Base-by-base conservation (phyloP, 345 rosid species). In the Camelina neglecta region DNA sequence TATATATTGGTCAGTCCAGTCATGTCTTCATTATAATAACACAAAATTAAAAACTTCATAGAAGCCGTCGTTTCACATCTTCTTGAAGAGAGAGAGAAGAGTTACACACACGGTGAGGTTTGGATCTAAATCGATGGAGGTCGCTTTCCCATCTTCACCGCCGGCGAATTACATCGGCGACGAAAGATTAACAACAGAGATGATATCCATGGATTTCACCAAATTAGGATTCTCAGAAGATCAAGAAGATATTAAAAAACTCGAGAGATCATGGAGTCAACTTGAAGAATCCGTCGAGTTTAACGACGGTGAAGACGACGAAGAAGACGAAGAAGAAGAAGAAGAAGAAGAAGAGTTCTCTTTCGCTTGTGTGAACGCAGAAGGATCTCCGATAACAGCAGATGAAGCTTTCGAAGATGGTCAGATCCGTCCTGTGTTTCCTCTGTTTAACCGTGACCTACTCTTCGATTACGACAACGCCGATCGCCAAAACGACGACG, bases 391-490 rank as follows among this genome's bases (percentile, higher is more conserved):
- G 3, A 75, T 85, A 61, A 67, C 87, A 0, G 87, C 89, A 13
- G 88, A 82, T 0, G 87, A 84, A 60, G 81, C 79, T 21, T 85
- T 87, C 58, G 76, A 77, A 6, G 71, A 85, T 48, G 89, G 91
- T 67, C 84, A 75, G 81, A 83, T 87, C 83, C 87, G 91, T 15
- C 81, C 91, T 4, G 72, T 75, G 8, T 83, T 75, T 80, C 90
- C 90, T 62, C 41, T 85, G 0, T 85, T 87, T 55, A 76, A 85
- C 62, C 83, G 72, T 12, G 47, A 48, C 56, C 79, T 86, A 21
- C 72, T 85, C 58, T 69, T 72, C 56, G 68, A 56, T 4, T 60
- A 44, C 59, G 73, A 4, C 8, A 45, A 20, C 48, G 49, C 21
- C 8, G 20, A 55, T 4, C 63, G 31, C 5, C 31, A 18, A 44